Conservation (phyloP, 805 yeast genomes). For the Torulaspora franciscae region DNA sequence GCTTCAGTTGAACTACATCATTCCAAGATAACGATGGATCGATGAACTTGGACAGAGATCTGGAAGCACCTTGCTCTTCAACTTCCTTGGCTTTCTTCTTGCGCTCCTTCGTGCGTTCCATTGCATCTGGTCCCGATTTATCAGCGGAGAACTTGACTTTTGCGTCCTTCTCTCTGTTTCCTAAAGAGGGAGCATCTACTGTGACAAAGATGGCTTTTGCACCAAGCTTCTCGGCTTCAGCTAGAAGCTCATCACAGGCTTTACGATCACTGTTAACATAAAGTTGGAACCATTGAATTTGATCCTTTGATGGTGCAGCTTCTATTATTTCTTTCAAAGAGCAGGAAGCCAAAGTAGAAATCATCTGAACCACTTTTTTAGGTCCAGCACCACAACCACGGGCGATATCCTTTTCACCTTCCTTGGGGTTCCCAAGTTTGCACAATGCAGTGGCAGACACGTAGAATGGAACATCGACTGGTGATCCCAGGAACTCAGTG, state of each 20-base stretch:
- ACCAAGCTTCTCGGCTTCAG: constrained; percentile 67
- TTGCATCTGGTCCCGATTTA: constrained; percentile 33
- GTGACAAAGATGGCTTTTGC: constrained; percentile 81
- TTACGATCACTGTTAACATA: constrained; percentile 75
- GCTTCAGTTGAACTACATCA: constrained; percentile 53
- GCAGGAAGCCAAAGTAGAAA: constrained; percentile 86
- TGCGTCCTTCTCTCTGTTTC: constrained; percentile 86
- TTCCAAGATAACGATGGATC: constrained; percentile 64
- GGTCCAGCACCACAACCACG: constrained; percentile 70
- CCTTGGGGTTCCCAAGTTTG: constrained; percentile 77
- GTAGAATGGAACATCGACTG: constrained; percentile 73
- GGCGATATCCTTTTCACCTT: constrained; percentile 85
- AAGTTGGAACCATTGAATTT: constrained; percentile 83
- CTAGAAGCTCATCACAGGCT: constrained; percentile 56
- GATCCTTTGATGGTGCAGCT: constrained; percentile 53
- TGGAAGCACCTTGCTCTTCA: constrained; percentile 81
- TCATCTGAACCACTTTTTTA: constrained; percentile 68
- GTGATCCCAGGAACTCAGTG: constrained; percentile 71
- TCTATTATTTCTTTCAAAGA: constrained; percentile 80
- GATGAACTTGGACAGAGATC: constrained; percentile 81
- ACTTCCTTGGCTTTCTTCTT: constrained; percentile 44
- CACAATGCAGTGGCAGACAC: constrained; percentile 91
- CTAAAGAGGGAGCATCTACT: constrained; percentile 89
- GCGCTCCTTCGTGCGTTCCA: constrained; percentile 35
- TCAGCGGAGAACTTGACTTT: constrained; percentile 53